Evolutionary conservation across 805 yeast genomes (phyloP).

Genomic region (Teunomyces stri): DNA sequence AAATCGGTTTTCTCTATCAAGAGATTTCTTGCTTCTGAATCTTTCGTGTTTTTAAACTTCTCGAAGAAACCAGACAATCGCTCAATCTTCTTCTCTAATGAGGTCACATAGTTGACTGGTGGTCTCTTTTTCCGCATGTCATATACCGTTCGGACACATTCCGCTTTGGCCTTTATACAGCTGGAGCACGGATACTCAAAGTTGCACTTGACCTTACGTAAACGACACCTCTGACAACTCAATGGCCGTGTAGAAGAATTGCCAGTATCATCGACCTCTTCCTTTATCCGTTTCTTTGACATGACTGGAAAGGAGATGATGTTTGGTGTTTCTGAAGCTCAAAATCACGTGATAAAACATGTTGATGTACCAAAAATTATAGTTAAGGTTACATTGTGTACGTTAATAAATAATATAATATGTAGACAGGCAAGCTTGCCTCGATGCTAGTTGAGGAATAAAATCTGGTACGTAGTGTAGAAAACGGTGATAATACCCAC

Average conservation of each 20-base stretch:
- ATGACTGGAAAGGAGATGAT: neutral
- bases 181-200: conserved; percentile 47
- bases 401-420: neutral
- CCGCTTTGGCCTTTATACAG: conserved; percentile 42
- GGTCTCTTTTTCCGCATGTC: conserved; percentile 54
- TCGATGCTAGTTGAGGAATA: conserved; percentile 26
- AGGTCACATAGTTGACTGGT: conserved; percentile 48
- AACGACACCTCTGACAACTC: conserved; percentile 42
- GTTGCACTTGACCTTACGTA: conserved; percentile 49
- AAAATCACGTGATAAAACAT: neutral
- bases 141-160: conserved; percentile 45
- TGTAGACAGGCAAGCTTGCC: no score
- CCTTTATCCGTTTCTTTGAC: neutral
- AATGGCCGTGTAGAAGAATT: conserved; percentile 12
- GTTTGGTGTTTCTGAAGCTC: neutral
- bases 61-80: conserved; percentile 24
- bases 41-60: conserved; percentile 17
- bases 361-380: no score
- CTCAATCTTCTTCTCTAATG: conserved; percentile 34
- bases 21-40: conserved; percentile 17
- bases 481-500: conserved; percentile 38
- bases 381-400: no score
- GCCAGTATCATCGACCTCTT: neutral
- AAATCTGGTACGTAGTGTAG: conserved; percentile 42
- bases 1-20: conserved; percentile 21